Evolutionary conservation across 1,139 yeast species (phyloP), one percentile per base, ranked within the genome.

Genomic region (Debaryomycetaceae sp.): DNA sequence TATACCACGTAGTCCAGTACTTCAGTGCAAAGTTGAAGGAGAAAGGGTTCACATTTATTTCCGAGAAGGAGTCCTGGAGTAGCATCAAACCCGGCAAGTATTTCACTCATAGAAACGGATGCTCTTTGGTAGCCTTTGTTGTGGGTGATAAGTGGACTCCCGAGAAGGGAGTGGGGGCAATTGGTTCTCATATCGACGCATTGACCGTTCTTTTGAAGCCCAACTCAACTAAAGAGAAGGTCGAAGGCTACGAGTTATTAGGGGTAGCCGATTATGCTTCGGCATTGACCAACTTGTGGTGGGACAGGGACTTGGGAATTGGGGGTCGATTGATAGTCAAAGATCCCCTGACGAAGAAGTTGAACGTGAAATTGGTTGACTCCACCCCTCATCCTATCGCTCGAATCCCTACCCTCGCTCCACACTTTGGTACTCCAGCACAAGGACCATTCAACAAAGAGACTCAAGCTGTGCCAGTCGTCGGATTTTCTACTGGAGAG

Each of bases 231-330:
- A 75, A 75, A 50, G 54, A 60, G 7, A 58, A 64, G 20, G 74
- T 78, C 8, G 83, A 80, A 36, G 87, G 87, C 7, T 83, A 78
- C 59, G 83, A 81, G 43, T 58, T 80, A 35, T 65, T 83, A 35
- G 87, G 86, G 1, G 86, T 82, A 14, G 85, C 87, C 1, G 84
- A 84, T 4, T 83, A 83, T 57, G 80, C 84, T 14, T 85, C 86
- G 24, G 76, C 81, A 1, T 62, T 82, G 52, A 70, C 72, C 38
- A 69, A 72, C 22, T 56, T 72, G 24, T 81, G 88, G 87, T 72
- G 80, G 59, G 87, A 82, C 59, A 70, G 89, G 62, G 89, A 83
- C 58, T 71, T 83, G 50, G 87, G 87, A 38, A 58, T 83, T 45
- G 88, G 84, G 42, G 89, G 89, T 29, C 68, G 82, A 45, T 68